A percentile compares a stretch with the other conserved stretches of the same genome.
Conservation (phyloP, 371 early-diverging fungal species). For the Nosema bombycis region DNA sequence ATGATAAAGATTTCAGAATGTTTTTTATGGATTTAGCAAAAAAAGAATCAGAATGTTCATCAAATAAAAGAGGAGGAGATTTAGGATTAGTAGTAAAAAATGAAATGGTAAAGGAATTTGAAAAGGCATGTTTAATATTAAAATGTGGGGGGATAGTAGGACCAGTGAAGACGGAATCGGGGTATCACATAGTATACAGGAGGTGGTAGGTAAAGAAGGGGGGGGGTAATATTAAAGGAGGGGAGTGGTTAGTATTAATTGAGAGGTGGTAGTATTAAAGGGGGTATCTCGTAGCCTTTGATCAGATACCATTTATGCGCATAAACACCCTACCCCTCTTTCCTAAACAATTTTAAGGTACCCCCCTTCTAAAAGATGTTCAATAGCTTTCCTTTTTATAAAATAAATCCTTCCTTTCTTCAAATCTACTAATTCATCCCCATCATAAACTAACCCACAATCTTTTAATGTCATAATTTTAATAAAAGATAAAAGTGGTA, state of each 20-base stretch:
- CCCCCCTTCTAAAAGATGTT: slow-evolving; percentile 38
- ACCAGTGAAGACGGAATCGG: slow-evolving; percentile 79
- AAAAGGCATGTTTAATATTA: slow-evolving; percentile 76
- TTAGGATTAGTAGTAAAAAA: slow-evolving; percentile 75
- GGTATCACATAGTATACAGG: slow-evolving; percentile 75
- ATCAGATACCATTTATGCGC: not conserved
- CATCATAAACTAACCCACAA: slow-evolving; percentile 54
- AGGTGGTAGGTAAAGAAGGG: slow-evolving; percentile 9
- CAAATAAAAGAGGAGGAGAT: slow-evolving; percentile 78
- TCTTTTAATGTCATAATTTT: slow-evolving; percentile 47
- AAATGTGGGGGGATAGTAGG: slow-evolving; percentile 74
- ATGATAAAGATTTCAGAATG: slow-evolving; percentile 66
- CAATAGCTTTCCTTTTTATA: slow-evolving; percentile 33
- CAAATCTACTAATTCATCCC: slow-evolving; percentile 49
- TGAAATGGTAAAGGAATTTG: slow-evolving; percentile 77
- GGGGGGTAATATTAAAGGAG: too few species aligned
- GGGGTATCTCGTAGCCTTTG: not conserved
- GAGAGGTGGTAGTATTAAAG: not conserved
- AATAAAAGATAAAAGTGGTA: slow-evolving; percentile 48
- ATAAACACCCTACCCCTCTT: not conserved
- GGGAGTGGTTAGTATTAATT: too few species aligned
- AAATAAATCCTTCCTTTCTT: slow-evolving; percentile 54
- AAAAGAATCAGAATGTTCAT: slow-evolving; percentile 75
- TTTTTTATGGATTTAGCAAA: slow-evolving; percentile 68
- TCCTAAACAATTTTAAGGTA: slow-evolving; percentile 37